These are phyloP conservation scores for Oxalis stricta DNA, from an alignment of 441 rosid genomes.

Conservation along the genomic window DNA sequence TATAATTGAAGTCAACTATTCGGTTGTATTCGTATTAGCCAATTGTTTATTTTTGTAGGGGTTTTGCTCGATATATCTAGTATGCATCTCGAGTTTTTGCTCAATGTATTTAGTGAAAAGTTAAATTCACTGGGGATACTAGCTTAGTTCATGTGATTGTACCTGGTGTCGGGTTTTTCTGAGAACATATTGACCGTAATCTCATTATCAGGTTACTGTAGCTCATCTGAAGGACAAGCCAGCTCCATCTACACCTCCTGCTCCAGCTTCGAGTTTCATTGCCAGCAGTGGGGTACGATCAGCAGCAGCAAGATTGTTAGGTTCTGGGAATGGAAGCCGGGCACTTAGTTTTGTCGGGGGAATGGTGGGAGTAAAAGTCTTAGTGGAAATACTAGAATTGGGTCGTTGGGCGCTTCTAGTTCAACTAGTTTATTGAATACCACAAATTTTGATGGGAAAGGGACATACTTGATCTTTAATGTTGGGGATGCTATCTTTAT, in stretches of 20 bases:
- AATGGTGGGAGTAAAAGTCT: slow-evolving; percentile 71
- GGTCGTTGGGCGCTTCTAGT: slow-evolving; percentile 61
- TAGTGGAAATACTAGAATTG: slow-evolving; percentile 58
- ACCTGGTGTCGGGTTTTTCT: slow-evolving; percentile 1
- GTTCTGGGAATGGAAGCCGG: slow-evolving; percentile 80
- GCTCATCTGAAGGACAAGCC: slow-evolving; percentile 91
- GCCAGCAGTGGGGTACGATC: slow-evolving; percentile 85
- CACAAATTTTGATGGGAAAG: slow-evolving; percentile 90
- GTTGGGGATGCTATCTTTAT: slow-evolving; percentile 85
- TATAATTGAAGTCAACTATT: too few species aligned
- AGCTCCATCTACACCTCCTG: slow-evolving; percentile 70
- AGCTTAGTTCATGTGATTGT: neutral
- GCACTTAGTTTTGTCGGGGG: slow-evolving; percentile 86
- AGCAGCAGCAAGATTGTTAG: slow-evolving; percentile 81
- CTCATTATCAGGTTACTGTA: slow-evolving; percentile 55
- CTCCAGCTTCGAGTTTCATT: slow-evolving; percentile 52
- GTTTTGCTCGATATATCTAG: too few species aligned
- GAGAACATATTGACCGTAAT: slow-evolving; percentile 8
- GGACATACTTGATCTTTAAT: slow-evolving; percentile 90
- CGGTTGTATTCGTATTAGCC: too few species aligned
- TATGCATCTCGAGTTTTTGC: too few species aligned
- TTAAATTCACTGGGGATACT: too few species aligned
- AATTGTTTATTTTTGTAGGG: too few species aligned
- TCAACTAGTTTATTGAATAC: slow-evolving; percentile 44
- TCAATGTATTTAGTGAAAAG: too few species aligned